These are phyloP conservation scores for Ogataea degrootiae DNA, from an alignment of 805 yeast genomes.

Conservation along the genomic window DNA sequence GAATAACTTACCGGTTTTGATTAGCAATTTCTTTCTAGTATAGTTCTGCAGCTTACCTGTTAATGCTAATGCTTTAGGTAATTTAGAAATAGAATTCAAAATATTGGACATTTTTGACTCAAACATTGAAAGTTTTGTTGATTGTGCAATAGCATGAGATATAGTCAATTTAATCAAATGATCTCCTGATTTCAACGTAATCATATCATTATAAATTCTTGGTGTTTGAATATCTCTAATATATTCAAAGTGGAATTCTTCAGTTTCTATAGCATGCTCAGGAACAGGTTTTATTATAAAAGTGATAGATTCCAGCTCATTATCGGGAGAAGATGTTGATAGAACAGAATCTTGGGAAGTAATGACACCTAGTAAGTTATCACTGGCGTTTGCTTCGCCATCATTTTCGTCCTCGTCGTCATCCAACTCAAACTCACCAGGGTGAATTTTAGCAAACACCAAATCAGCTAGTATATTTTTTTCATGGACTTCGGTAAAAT, in stretches of 20 bases:
- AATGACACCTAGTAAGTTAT: background rate
- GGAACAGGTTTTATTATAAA: constrained; percentile 68
- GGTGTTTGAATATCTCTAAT: constrained; percentile 43
- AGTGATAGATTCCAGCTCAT: constrained; percentile 20
- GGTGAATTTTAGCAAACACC: constrained; percentile 52
- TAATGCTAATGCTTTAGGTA: constrained; percentile 85
- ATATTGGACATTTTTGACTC: constrained; percentile 87
- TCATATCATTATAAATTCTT: constrained; percentile 88
- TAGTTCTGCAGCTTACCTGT: constrained; percentile 80
- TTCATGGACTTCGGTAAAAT: constrained; percentile 87
- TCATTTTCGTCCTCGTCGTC: constrained; percentile 38
- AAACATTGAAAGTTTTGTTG: constrained; percentile 84
- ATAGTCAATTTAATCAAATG: constrained; percentile 88
- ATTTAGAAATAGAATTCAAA: constrained; percentile 76
- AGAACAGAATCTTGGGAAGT: background rate
- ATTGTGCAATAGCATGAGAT: constrained; percentile 96
- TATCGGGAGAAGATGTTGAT: constrained; percentile 5
- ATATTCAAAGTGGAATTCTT: constrained; percentile 76
- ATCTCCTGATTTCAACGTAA: constrained; percentile 85
- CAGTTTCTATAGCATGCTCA: constrained; percentile 90
- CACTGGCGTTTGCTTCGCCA: constrained; percentile 5
- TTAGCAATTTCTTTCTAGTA: constrained; percentile 76
- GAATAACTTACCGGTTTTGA: constrained; percentile 86
- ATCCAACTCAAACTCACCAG: constrained; percentile 39
- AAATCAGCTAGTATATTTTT: constrained; percentile 90